Percentiles rank a stretch among this genome's conserved stretches.
Conservation (phyloP, 2,329 filamentous ascomycete genomes). For the Ciborinia camelliae region DNA sequence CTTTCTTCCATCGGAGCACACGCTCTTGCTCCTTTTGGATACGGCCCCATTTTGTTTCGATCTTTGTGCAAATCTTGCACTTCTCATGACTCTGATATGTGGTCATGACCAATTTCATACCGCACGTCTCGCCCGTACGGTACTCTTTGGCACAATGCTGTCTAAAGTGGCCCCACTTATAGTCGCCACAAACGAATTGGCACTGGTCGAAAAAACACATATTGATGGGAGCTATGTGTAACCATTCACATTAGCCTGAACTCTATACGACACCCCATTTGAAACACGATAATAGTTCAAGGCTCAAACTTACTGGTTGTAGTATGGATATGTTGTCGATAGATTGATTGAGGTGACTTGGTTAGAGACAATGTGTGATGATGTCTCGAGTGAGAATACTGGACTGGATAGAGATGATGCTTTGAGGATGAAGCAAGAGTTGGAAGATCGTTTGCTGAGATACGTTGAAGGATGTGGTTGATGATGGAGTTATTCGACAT, state of each 20-base stretch:
- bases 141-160: constrained; percentile 93
- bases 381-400: constrained; percentile 1
- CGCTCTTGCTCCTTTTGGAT: constrained; percentile 71
- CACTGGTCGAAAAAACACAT: constrained; percentile 98
- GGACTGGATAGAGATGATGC: constrained; percentile 19
- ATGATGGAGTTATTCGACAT: constrained; percentile 25
- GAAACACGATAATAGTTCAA: constrained; percentile 23
- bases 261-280: constrained; percentile 16
- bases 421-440: constrained; percentile 24
- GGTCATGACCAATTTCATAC: constrained; percentile 82
- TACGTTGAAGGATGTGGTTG: constrained; percentile 21
- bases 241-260: constrained; percentile 25
- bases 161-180: constrained; percentile 91
- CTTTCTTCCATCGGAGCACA: constrained; percentile 71
- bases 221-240: constrained; percentile 37
- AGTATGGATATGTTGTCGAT: constrained; percentile 17
- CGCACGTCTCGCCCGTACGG: constrained; percentile 93
- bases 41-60: constrained; percentile 77
- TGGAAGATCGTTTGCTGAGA: constrained; percentile 26
- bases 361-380: constrained; percentile 3
- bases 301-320: constrained; percentile 30
- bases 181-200: constrained; percentile 81
- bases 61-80: constrained; percentile 86
- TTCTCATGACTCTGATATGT: constrained; percentile 58
- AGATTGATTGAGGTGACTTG: neutral